A percentile compares a stretch with the other conserved stretches of the same genome.
Conservation (phyloP, 805 yeast species). For the Candida oleophila region DNA sequence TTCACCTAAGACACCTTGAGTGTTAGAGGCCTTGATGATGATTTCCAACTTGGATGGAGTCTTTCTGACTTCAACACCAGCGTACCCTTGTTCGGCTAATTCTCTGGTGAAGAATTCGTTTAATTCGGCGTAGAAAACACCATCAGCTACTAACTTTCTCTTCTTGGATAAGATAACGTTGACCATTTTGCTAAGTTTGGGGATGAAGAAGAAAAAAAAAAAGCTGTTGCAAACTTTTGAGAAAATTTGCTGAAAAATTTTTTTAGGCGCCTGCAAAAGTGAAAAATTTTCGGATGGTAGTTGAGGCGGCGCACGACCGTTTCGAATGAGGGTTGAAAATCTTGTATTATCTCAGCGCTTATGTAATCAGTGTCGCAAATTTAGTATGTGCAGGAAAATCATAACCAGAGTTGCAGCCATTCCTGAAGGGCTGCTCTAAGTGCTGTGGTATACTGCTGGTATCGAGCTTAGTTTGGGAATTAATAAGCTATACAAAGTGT, state of each 20-base stretch:
- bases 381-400: neutral
- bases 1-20: constrained; percentile 98
- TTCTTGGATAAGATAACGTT: constrained; percentile 77
- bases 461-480: neutral
- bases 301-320: neutral
- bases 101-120: constrained; percentile 99
- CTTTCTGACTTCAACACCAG: constrained; percentile 99
- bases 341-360: too few relatives aligned
- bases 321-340: neutral
- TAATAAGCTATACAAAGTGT: too few relatives aligned
- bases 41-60: constrained; percentile 98
- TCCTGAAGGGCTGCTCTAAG: too few relatives aligned
- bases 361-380: too few relatives aligned
- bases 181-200: constrained; percentile 20
- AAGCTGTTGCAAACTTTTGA: neutral
- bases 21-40: constrained; percentile 98
- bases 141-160: constrained; percentile 99
- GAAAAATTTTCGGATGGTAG: constrained; percentile 6
- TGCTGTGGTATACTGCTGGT: neutral
- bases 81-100: constrained; percentile 99
- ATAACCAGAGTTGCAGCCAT: neutral
- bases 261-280: constrained; percentile 1
- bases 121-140: constrained; percentile 99
- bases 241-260: constrained; percentile 4
- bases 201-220: constrained; percentile 4